Evolutionary conservation across 768 basidiomycete species (phyloP), one percentile per base, ranked within the genome.

Genomic region (Boletus barrowsii): DNA sequence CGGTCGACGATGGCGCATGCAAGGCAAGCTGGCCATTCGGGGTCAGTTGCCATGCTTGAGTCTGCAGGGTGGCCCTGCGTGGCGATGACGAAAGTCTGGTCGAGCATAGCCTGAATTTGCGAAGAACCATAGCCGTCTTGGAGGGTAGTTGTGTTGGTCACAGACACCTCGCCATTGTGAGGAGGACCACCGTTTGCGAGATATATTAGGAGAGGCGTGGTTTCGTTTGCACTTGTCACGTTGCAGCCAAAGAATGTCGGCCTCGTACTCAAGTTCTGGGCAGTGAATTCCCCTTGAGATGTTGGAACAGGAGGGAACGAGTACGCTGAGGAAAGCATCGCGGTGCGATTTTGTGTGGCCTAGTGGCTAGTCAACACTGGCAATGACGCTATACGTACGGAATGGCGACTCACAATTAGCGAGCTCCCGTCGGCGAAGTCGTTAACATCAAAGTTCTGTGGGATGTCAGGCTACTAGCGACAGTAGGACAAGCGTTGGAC

Each of bases 161-260:
- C 49, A 8, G 73, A 60, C 20, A 66, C 62, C 22, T 69, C 61
- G 20, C 75, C 70, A 35, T 77, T 66, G 51, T 63, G 69, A 42
- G 75, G 76, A 2, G 75, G 67, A 7, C 76, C 78, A 30, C 80
- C 79, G 61, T 79, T 80, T 1, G 83, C 82, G 24, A 84, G 67
- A 66, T 86, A 86, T 50, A 84, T 74, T n/a, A 85, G 59, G 30
- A 84, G 62, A 2, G 83, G 82, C 10, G 73, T 74, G 39, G 66
- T 68, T 1, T 56, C 55, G 22, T 62, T 66, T 47, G 58, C 59
- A 20, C 43, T 62, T 37, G 62, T 53, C 37, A 54, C 57, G 14
- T 72, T 56, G 63, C 79, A 79, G 3, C 77, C 80, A 61, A 79
- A 79, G 68, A 80, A 78, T 15, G 76, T 76, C 10, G 77, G 77